Evolutionary conservation across 495 filamentous ascomycete species (phyloP), one percentile per base, ranked within the genome.

Genomic region (Aspergillus affinis): DNA sequence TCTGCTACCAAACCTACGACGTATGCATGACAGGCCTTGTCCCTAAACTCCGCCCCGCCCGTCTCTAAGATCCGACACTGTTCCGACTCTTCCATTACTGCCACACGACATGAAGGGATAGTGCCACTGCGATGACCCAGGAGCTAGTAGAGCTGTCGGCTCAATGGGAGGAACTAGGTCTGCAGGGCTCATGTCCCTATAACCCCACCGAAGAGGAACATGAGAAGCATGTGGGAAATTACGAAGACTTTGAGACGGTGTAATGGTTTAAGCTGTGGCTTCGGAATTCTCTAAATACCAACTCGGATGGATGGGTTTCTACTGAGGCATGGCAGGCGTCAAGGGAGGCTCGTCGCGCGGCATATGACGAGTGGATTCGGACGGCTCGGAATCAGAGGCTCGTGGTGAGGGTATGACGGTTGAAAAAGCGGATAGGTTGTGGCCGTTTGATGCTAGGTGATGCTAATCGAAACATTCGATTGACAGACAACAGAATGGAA

Each of bases 41-140:
- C 36, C 76, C 73, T 3, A 78, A 73, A 58, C 48, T 80, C 18
- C 63, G 53, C 12, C 65, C 61, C 20, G 65, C 73, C 48, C 74
- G 71, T 59, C 51, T 68, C 23, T 67, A 75, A 15, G 73, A 79
- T 59, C 67, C 70, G 18, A 64, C 63, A 48, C 52, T 80, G 4
- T 69, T 78, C 46, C 69, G 72, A 57, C 71, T 69, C 27, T 79
- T 79, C 57, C 73, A 68, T 18, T 78, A 76, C 64, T 70, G 62
- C 53, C 65, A 76, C 54, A 73, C 67, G 44, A 68, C 76, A 36
- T 82, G 75, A 75, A 72, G 66, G 62, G 73, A 80, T 54, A 69
- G 72, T 48, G 73, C 74, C 32, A 53, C 61, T 0, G 69, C 72
- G 18, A 19, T 77, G 19, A 69, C 67, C 29, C 71, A 81, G 17